These are phyloP conservation scores for Rutidosis leptorrhynchoides DNA, from an alignment of 129 eudicot species.

Conservation along the genomic window DNA sequence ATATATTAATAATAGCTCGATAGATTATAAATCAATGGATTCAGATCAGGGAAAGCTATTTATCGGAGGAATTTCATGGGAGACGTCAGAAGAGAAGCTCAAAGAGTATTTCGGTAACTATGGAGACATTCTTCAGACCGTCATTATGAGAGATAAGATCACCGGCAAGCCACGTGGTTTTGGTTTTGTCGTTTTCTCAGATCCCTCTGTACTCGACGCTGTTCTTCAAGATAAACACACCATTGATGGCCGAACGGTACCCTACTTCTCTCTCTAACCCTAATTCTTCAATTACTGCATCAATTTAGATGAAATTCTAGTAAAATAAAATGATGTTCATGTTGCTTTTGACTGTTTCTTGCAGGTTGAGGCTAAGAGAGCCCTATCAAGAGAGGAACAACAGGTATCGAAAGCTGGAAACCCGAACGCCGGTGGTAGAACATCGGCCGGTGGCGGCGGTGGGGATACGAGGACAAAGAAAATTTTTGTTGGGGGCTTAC, in stretches of 20 bases:
- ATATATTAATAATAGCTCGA: no score
- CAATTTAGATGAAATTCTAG: neutral
- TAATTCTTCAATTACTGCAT: no score
- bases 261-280: slow-evolving; percentile 15
- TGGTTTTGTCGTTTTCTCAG: slow-evolving; percentile 83
- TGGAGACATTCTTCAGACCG: slow-evolving; percentile 63
- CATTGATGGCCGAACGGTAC: slow-evolving; percentile 77
- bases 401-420: slow-evolving; percentile 65
- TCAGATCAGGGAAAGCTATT: slow-evolving; percentile 92
- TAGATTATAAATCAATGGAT: slow-evolving; percentile 32
- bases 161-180: slow-evolving; percentile 85
- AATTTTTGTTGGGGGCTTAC: slow-evolving; percentile 87
- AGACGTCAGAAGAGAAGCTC: slow-evolving; percentile 66
- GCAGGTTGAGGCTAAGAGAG: slow-evolving; percentile 91
- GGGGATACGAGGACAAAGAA: slow-evolving; percentile 71
- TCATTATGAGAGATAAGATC: slow-evolving; percentile 74
- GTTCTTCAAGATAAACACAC: slow-evolving; percentile 75
- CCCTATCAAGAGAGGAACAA: slow-evolving; percentile 87
- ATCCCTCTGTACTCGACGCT: slow-evolving; percentile 62
- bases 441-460: slow-evolving; percentile 53
- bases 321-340: neutral
- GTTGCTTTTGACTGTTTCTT: slow-evolving; percentile 6
- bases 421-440: slow-evolving; percentile 39
- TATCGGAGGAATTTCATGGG: slow-evolving; percentile 91
- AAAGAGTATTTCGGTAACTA: slow-evolving; percentile 64